Evolutionary conservation across 495 filamentous ascomycete species (phyloP), one percentile per base, ranked within the genome.

Genomic region (Podospora pseudoanserina): DNA sequence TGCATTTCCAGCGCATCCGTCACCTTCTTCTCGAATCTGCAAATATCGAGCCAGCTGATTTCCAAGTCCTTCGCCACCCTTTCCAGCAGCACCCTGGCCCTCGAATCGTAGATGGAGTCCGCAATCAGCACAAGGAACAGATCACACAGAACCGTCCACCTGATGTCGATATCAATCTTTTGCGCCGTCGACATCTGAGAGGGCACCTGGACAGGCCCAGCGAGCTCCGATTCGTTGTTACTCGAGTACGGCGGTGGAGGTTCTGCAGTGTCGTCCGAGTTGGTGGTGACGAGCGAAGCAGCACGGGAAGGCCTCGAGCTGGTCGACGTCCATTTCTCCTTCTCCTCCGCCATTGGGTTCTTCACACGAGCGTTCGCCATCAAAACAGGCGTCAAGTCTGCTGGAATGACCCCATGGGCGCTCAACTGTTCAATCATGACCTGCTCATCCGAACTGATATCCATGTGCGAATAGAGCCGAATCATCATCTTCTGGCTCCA

Each of bases 401-500:
- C 79, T 2, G 94, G 90, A 68, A 91, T 80, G 7, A 99, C 93
- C 15, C 94, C 96, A 80, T 99, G 95, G 62, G 92, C 91, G 15
- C 90, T 88, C 67, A 99, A 82, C 78, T 99, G 96, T 78, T 99
- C 95, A 70, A 99, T 97, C 95, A 99, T 99, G 73, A 99, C 82
- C 81, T 99, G 95, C 82, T 99, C 95, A 65, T 84, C 86, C 26
- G 90, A 76, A 73, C 88, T 91, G 72, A 99, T 93, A 65, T 99
- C 95, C 95, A 99, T 98, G 79, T 99, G 95, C 20, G 85, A 80
- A 78, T 97, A 98, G 44, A 99, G 74, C 66, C 93, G 87, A 15
- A 96, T 85, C 92, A 98, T 98, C 83, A 97, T 96, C 78, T 93
- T 93, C 75, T 98, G 96, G 64, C 91, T 88, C 94, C 94, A 99